These are phyloP conservation scores for Auxenochlorella pyrenoidosa DNA, from an alignment of 139 green algal species.

Conservation along the genomic window DNA sequence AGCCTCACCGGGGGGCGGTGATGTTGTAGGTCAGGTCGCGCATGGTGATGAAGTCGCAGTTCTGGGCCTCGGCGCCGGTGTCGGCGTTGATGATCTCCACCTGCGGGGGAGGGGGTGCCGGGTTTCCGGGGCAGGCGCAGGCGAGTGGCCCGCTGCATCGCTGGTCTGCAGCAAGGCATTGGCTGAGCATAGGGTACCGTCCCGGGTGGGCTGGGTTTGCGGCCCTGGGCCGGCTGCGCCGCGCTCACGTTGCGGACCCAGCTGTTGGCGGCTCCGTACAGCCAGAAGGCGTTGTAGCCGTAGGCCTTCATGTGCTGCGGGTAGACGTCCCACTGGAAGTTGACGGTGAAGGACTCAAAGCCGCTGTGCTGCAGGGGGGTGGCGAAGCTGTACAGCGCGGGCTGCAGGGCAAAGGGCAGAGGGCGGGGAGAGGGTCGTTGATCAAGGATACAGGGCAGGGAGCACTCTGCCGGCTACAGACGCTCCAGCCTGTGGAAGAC, in stretches of 20 bases:
- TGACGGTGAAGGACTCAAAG: conserved; percentile 8
- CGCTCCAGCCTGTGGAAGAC: no score
- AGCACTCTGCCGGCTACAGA: background rate
- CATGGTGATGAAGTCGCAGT: conserved; percentile 10
- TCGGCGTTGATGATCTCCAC: conserved; percentile 6
- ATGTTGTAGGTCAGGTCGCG: background rate
- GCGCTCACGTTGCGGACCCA: background rate
- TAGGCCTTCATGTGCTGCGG: background rate
- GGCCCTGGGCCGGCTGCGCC: no score
- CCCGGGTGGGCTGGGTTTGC: no score
- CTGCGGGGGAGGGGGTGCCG: no score
- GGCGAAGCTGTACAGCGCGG: background rate
- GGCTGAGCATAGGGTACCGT: no score
- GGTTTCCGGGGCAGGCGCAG: no score
- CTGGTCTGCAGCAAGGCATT: no score
- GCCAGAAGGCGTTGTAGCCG: conserved; percentile 2
- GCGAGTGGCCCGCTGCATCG: background rate
- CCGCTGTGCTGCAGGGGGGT: conserved; percentile 14
- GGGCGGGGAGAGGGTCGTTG: background rate
- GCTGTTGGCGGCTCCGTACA: background rate
- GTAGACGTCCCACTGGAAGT: background rate
- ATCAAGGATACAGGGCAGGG: background rate
- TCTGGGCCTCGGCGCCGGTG: background rate
- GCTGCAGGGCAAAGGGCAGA: background rate
- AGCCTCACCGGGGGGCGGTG: background rate